Evolutionary conservation across 495 filamentous ascomycete genomes (phyloP).

Genomic region (Podospora pseudopauciseta): DNA sequence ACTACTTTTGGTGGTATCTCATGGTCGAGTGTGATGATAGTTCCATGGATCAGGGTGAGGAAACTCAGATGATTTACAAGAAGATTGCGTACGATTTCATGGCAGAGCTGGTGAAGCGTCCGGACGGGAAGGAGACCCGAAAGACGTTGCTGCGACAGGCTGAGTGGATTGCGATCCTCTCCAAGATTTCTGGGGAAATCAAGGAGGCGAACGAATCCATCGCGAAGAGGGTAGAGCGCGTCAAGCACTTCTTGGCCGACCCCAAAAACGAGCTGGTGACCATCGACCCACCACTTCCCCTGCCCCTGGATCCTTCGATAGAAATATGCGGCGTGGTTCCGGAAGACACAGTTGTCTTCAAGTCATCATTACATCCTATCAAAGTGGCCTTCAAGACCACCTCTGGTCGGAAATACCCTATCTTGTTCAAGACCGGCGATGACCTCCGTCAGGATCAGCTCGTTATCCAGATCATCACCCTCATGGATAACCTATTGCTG

Average conservation of each 20-base stretch:
- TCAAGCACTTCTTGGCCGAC: slow-evolving; percentile 80
- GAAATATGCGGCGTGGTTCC: slow-evolving; percentile 73
- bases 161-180: slow-evolving; percentile 81
- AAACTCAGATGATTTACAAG: slow-evolving; percentile 77
- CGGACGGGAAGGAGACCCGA: slow-evolving; percentile 64
- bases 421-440: slow-evolving; percentile 96
- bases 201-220: slow-evolving; percentile 76
- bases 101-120: slow-evolving; percentile 63
- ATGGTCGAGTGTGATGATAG: slow-evolving; percentile 92
- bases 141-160: slow-evolving; percentile 80
- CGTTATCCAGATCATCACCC: slow-evolving; percentile 94
- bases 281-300: slow-evolving; percentile 81
- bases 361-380: slow-evolving; percentile 86
- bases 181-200: slow-evolving; percentile 86
- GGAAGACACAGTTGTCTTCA: slow-evolving; percentile 88
- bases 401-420: slow-evolving; percentile 72
- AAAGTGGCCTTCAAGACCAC: slow-evolving; percentile 86
- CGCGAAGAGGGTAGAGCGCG: slow-evolving; percentile 69
- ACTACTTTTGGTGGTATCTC: slow-evolving; percentile 96
- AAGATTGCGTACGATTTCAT: slow-evolving; percentile 96
- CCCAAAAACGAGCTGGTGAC: slow-evolving; percentile 79
- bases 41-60: slow-evolving; percentile 62
- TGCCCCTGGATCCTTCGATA: slow-evolving; percentile 84
- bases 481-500: slow-evolving; percentile 94
- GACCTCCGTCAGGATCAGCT: slow-evolving; percentile 97